phyloP scores from a whole-genome alignment of 176 grass and related monocot species.

The Puya raimondii region DNA sequence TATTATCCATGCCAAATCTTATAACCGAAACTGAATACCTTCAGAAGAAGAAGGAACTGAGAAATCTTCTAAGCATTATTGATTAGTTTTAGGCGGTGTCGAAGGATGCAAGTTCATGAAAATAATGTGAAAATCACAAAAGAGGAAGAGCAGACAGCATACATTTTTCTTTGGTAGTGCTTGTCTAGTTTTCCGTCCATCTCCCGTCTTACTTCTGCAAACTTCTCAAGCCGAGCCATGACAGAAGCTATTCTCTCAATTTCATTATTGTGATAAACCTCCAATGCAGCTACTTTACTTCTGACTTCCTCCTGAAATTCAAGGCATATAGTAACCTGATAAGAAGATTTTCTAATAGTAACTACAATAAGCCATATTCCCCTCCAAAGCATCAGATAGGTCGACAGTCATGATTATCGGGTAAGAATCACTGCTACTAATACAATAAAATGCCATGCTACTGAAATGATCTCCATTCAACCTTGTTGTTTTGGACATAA shows the following conservation, averaged over 20 bases:
- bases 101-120: neutral
- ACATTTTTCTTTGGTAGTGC: slow-evolving; percentile 83
- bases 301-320: slow-evolving; percentile 64
- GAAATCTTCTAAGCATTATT: neutral
- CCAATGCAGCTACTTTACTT: slow-evolving; percentile 40
- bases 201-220: slow-evolving; percentile 62
- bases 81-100: neutral
- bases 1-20: too few relatives aligned
- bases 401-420: neutral
- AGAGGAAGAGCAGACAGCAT: slow-evolving; percentile 21
- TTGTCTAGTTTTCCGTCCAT: slow-evolving; percentile 73
- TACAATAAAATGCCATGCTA: too few relatives aligned
- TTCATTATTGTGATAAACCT: slow-evolving; percentile 56
- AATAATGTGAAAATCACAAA: neutral
- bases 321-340: slow-evolving; percentile 3
- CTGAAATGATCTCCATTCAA: too few relatives aligned
- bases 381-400: neutral
- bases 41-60: neutral
- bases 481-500: too few relatives aligned
- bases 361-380: slow-evolving; percentile 8
- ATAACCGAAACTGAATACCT: too few relatives aligned
- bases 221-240: slow-evolving; percentile 50
- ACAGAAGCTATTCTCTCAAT: slow-evolving; percentile 45
- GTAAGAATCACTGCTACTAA: neutral
- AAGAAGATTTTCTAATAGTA: neutral